Evolutionary conservation across 2,329 filamentous ascomycete genomes (phyloP).

Genomic region (Beauveria sp.): DNA sequence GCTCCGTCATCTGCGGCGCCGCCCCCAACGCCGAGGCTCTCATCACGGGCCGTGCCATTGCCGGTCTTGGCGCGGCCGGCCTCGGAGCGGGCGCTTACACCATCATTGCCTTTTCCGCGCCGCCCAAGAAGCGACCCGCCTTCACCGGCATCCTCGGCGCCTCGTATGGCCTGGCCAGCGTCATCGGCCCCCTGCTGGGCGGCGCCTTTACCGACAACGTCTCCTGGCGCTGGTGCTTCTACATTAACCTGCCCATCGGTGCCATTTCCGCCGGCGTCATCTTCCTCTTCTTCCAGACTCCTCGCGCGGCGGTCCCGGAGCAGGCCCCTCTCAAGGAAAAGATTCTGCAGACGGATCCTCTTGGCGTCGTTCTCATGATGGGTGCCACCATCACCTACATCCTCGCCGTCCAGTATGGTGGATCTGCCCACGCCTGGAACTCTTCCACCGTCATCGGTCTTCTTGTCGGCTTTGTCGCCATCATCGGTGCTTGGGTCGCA

Average conservation of each 20-base stretch:
- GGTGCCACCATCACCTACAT: slow-evolving; percentile 30
- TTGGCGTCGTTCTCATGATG: slow-evolving; percentile 34
- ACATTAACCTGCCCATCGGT: slow-evolving; percentile 26
- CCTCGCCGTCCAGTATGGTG: slow-evolving; percentile 36
- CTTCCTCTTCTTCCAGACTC: slow-evolving; percentile 30
- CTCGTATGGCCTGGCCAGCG: slow-evolving; percentile 19
- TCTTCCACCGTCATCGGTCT: slow-evolving; percentile 27
- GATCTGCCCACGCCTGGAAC: slow-evolving; percentile 31
- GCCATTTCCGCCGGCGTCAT: slow-evolving; percentile 21
- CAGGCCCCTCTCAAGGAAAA: slow-evolving; percentile 28
- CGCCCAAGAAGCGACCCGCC: slow-evolving; percentile 17
- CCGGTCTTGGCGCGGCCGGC: slow-evolving; percentile 34
- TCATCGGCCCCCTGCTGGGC: slow-evolving; percentile 20
- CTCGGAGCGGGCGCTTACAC: slow-evolving; percentile 37
- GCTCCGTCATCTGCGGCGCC: slow-evolving; percentile 35
- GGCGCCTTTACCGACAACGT: slow-evolving; percentile 21
- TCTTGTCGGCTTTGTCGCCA: slow-evolving; percentile 25
- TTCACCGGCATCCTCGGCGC: slow-evolving; percentile 20
- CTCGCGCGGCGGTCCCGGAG: slow-evolving; percentile 25
- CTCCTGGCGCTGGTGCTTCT: slow-evolving; percentile 24
- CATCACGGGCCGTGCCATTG: slow-evolving; percentile 39
- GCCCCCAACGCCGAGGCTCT: slow-evolving; percentile 31
- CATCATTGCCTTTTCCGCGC: slow-evolving; percentile 33
- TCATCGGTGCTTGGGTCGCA: slow-evolving; percentile 23
- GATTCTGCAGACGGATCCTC: slow-evolving; percentile 34